These are phyloP conservation scores for Penicillium antarcticum DNA, from an alignment of 495 filamentous ascomycete genomes.

Conservation along the genomic window DNA sequence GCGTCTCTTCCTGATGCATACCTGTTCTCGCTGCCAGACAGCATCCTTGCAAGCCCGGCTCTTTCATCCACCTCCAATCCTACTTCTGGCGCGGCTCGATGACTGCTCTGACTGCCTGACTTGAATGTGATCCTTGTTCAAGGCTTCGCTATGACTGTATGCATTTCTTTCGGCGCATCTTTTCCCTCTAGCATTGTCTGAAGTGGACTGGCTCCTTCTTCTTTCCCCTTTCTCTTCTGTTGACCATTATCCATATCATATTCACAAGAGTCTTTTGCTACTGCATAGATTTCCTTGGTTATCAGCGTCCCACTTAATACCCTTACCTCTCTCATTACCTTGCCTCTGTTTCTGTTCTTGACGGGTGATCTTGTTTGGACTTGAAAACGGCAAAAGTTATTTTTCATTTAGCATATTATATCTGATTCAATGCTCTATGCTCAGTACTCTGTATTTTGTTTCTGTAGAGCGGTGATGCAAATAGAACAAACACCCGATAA, in stretches of 20 bases:
- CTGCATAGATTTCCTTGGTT: conserved; percentile 9
- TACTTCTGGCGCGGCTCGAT: conserved; percentile 16
- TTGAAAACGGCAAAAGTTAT: conserved; percentile 5
- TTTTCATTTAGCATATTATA: background rate
- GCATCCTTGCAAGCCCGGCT: conserved; percentile 9
- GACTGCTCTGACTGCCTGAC: background rate
- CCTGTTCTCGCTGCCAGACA: conserved; percentile 10
- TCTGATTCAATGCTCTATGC: background rate
- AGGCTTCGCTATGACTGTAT: conserved; percentile 5
- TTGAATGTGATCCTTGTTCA: background rate
- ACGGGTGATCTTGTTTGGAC: background rate
- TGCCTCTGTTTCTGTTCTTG: background rate
- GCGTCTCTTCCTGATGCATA: conserved; percentile 19
- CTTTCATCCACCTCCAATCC: conserved; percentile 12
- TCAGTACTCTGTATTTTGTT: too few species aligned
- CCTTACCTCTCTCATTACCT: conserved; percentile 6
- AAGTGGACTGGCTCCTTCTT: conserved; percentile 22
- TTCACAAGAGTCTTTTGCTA: background rate
- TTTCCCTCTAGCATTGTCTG: conserved; percentile 7
- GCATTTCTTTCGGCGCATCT: conserved; percentile 23
- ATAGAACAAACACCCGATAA: conserved; percentile 1
- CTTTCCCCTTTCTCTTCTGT: background rate
- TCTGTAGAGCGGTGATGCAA: background rate
- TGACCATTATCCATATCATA: conserved; percentile 4
- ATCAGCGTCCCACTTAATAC: conserved; percentile 17